Evolutionary conservation across 1,139 yeast species (phyloP), one percentile per base, ranked within the genome.

Genomic region (Arxiozyma bovina): DNA sequence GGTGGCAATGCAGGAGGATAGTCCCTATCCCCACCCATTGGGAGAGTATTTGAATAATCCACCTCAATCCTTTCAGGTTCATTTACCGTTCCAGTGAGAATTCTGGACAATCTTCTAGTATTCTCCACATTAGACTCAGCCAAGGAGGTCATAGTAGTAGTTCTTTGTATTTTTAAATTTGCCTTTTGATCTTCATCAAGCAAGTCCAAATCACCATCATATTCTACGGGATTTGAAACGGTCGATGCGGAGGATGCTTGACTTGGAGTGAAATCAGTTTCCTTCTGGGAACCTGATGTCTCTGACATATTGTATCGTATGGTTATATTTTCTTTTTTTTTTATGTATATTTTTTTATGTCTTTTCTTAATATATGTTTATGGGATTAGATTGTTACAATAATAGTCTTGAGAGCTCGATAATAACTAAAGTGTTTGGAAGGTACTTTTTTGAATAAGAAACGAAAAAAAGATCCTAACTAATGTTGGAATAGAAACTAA

Each of bases 1-100:
- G 76, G 77, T 3, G 85, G 85, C 51, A 78, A 70, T 12, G 72
- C 60, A 11, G 80, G 78, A 1, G 87, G 87, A 57, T 73, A 76
- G 4, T 73, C 76, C 62, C 80, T 75, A 27, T 75, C 79, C 21
- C 78, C 78, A 40, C 88, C 88, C 86, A 83, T 82, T 42, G 69
- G 67, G 21, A 78, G 77, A 20, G 76, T 62, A 20, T 75, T 71
- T 0, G 70, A 59, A 54, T 69, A 69, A 38, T 69, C 68, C 5
- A 68, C 70, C 2, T 57, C 65, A 6, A 48, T 56, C 60, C 54
- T 64, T 58, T 60, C 66, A 7, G 55, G 61, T 15, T 60, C 63
- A 41, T 61, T 53, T 50, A 57, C 59, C 21, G 73, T 68, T 27
- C 74, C 74, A 0, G 77, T 74, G 44, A 73, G 58, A 52, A 70